Percentiles rank a stretch among this genome's conserved stretches.
Conservation (phyloP, 495 filamentous ascomycete genomes). For the Annulohypoxylon moriforme region DNA sequence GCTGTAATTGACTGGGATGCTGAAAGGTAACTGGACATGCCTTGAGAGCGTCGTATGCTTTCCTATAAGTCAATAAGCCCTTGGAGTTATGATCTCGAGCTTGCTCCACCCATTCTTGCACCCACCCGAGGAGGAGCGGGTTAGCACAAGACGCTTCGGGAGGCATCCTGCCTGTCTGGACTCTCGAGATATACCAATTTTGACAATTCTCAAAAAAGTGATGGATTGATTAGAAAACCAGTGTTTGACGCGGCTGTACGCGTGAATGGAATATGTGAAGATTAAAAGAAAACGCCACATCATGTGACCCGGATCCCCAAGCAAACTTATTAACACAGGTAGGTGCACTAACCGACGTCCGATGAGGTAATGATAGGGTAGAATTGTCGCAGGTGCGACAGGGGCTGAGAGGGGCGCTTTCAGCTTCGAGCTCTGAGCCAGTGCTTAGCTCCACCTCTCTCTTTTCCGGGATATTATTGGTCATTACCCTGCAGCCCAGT, state of each 20-base stretch:
- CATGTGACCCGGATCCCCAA: neutral
- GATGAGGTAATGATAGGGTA: conserved; percentile 20
- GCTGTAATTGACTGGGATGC: conserved; percentile 79
- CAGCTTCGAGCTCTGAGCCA: conserved; percentile 37
- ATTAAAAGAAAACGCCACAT: neutral
- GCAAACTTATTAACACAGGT: neutral
- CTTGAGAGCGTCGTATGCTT: conserved; percentile 84
- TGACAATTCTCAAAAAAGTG: neutral
- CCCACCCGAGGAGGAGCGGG: conserved; percentile 77
- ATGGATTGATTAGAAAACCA: neutral
- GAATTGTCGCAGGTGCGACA: conserved; percentile 12
- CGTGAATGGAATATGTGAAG: conserved; percentile 15
- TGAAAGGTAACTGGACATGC: conserved; percentile 77
- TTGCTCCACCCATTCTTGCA: conserved; percentile 83
- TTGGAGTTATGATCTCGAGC: conserved; percentile 78
- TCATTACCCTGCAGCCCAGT: conserved; percentile 21
- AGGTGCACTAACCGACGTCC: neutral
- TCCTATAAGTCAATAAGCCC: conserved; percentile 77
- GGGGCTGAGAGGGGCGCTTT: conserved; percentile 30
- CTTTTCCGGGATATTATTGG: conserved; percentile 18
- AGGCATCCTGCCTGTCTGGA: conserved; percentile 41
- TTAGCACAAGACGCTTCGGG: conserved; percentile 67
- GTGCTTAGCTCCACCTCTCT: conserved; percentile 20
- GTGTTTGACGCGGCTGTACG: conserved; percentile 29
- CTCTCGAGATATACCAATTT: neutral